Conservation (phyloP, 139 green algal species). For the Edaphochlamys debaryana region DNA sequence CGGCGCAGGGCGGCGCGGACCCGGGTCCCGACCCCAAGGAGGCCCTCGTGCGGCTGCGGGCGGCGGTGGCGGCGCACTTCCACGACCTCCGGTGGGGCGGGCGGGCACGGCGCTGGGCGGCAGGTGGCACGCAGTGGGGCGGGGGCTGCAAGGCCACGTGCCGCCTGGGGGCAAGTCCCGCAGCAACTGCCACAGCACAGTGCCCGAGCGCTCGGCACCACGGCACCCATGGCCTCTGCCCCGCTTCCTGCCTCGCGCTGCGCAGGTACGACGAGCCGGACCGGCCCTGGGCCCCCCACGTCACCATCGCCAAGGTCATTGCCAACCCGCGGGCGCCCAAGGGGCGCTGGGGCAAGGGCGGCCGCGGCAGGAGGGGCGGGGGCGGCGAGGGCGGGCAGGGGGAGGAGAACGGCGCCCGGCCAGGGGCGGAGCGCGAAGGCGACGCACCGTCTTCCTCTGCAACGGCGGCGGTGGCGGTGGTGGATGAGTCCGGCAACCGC, state of each 20-base stretch:
- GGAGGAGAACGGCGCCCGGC: neutral
- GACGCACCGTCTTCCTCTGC: too few relatives aligned
- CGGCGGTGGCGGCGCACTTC: slow-evolving; percentile 26
- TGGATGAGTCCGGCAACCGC: slow-evolving; percentile 4
- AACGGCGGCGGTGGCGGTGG: neutral
- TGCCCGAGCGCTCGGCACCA: too few relatives aligned
- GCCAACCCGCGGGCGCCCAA: neutral
- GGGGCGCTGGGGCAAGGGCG: neutral
- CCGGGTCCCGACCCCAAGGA: neutral
- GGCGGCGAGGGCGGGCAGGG: neutral
- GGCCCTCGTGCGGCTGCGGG: slow-evolving; percentile 8
- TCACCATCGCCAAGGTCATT: slow-evolving; percentile 20
- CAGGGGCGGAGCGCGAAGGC: too few relatives aligned
- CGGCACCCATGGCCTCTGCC: too few relatives aligned
- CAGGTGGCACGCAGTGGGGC: too few relatives aligned
- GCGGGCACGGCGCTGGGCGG: neutral
- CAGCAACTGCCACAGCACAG: too few relatives aligned
- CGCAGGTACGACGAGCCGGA: neutral
- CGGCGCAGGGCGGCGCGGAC: neutral
- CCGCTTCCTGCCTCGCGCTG: neutral
- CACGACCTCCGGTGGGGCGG: neutral
- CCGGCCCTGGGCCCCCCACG: slow-evolving; percentile 12
- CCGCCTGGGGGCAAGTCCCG: too few relatives aligned
- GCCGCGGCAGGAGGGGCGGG: neutral
- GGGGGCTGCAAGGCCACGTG: too few relatives aligned